Conservation (phyloP, 1,284 basidiomycete species). For the Kwoniella shivajii region DNA sequence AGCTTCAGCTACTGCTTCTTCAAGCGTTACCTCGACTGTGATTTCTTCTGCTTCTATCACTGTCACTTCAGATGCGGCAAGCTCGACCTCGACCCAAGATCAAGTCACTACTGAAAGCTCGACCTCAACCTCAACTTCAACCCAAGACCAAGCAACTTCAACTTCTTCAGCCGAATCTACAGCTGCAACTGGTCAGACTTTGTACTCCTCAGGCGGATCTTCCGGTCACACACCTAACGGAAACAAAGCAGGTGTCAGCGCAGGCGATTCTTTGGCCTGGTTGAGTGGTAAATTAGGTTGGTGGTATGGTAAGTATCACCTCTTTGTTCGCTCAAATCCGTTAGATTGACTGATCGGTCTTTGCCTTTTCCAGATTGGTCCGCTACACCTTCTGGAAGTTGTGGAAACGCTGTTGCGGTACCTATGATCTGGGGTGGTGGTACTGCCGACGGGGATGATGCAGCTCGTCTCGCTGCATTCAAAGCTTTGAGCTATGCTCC, state of each 20-base stretch:
- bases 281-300: slow-evolving; percentile 43
- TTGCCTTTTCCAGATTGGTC: slow-evolving; percentile 27
- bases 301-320: slow-evolving; percentile 47
- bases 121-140: neutral
- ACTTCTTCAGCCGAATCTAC: slow-evolving; percentile 3
- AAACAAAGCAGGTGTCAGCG: slow-evolving; percentile 49
- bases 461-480: slow-evolving; percentile 43
- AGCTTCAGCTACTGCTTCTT: neutral
- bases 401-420: slow-evolving; percentile 30
- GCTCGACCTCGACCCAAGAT: neutral
- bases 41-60: slow-evolving; percentile 8
- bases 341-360: neutral
- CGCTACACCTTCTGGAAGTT: slow-evolving; percentile 25
- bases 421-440: slow-evolving; percentile 55
- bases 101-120: neutral
- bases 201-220: neutral
- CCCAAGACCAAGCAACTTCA: slow-evolving; percentile 3
- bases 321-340: neutral
- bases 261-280: slow-evolving; percentile 32
- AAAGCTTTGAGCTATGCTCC: slow-evolving; percentile 36
- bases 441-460: slow-evolving; percentile 29
- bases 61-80: slow-evolving; percentile 17
- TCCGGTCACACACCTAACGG: slow-evolving; percentile 35
- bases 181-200: neutral
- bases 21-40: slow-evolving; percentile 9